phyloP scores from a whole-genome alignment of 495 filamentous ascomycete genomes.

The Xylaria nigripes region DNA sequence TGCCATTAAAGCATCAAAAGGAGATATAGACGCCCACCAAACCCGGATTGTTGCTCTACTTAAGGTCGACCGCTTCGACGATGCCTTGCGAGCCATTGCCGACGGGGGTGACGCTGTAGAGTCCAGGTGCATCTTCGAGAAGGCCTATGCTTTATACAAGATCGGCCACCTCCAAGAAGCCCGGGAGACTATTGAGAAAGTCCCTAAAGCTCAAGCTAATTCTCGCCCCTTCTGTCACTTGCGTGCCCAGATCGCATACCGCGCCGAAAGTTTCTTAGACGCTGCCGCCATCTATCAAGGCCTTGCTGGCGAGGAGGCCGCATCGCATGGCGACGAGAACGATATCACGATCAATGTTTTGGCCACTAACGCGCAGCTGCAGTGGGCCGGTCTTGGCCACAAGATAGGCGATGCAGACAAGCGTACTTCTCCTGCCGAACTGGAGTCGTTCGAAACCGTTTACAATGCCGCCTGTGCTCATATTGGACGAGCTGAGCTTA shows the following conservation, averaged over 20 bases:
- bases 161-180: conserved; percentile 67
- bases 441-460: conserved; percentile 86
- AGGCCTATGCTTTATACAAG: conserved; percentile 90
- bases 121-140: conserved; percentile 61
- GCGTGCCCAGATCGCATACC: conserved; percentile 82
- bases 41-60: conserved; percentile 78
- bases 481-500: conserved; percentile 71
- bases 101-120: conserved; percentile 61
- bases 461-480: conserved; percentile 88
- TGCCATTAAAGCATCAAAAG: conserved; percentile 65
- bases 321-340: conserved; percentile 60
- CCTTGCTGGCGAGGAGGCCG: conserved; percentile 41
- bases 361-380: conserved; percentile 76
- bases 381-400: conserved; percentile 60
- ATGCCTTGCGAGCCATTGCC: conserved; percentile 71
- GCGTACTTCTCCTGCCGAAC: conserved; percentile 60
- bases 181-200: conserved; percentile 46
- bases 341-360: conserved; percentile 80
- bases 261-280: conserved; percentile 69
- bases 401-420: conserved; percentile 32
- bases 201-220: conserved; percentile 16
- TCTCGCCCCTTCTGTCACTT: conserved; percentile 70
- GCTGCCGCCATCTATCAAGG: conserved; percentile 62
- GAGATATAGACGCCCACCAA: conserved; percentile 59
- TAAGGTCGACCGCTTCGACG: conserved; percentile 89